Base-by-base conservation (phyloP, 1,139 yeast genomes). In the Taiozyma onychis region DNA sequence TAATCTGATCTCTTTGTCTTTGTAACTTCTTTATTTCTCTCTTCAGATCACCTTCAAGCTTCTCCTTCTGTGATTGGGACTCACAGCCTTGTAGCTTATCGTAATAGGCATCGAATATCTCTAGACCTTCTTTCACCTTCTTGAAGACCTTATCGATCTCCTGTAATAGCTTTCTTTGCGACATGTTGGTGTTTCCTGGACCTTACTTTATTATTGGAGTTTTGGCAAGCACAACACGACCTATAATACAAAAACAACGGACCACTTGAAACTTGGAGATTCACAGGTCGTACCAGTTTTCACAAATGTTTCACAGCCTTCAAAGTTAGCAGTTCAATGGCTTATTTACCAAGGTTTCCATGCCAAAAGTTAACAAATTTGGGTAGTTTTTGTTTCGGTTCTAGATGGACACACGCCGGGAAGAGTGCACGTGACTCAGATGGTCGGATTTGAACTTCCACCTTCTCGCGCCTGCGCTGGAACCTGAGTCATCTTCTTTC, bases 71-170 rank as follows among this genome's bases (percentile, higher is more conserved):
- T 11, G 96, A 84, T 57, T 82, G 86, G 60, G 88, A 85, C 57
- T 91, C 93, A 43, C 96, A 81, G 51, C 79, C 76, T 67, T 85
- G 85, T 45, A 93, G 80, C 70, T 93, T 93, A 43, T 89, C 96
- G 65, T 91, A 88, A 44, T 88, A 84, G 50, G 80, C 84, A 66
- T 93, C 97, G 65, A 93, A 95, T 54, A 83, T 85, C 48, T 81
- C 81, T 45, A 93, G 78, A n/a, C 98, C 98, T 73, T 93, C 98
- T 52, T 85, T 80, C 51, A 93, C 96, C 69, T 95, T 90, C 70
- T 93, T 93, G 75, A 91, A 85, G 66, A 91, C 90, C 66, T 93
- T 89, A 71, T 95, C 99, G 69, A 93, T 89, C 75, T 95, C 99
- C 70, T 82, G 88, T 61, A 81, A 83, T 49, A 83, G 68, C 64